A percentile compares a stretch with the other conserved stretches of the same genome.
Evolutionary conservation across 345 rosid species (phyloP).

Genomic region (Hirschfeldia incana): DNA sequence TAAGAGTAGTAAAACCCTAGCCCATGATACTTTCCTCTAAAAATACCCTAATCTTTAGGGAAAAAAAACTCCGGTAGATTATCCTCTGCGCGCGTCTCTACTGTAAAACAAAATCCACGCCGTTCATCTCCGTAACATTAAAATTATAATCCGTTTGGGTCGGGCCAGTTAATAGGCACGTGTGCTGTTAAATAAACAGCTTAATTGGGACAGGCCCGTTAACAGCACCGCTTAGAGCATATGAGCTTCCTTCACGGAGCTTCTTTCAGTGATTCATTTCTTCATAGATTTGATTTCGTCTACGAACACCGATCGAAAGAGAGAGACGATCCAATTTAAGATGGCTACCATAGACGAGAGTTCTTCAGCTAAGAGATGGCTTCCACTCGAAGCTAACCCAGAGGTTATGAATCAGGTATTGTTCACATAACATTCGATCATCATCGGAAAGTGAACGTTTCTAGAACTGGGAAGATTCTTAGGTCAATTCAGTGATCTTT

Average conservation of each 20-base stretch:
- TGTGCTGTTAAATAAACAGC: not conserved
- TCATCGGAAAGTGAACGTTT: slow-evolving; percentile 8
- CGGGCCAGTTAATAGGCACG: not conserved
- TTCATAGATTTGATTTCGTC: not conserved
- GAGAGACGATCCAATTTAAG: slow-evolving; percentile 17
- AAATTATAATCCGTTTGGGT: not conserved
- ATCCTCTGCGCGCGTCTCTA: not conserved
- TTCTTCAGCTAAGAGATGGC: slow-evolving; percentile 81
- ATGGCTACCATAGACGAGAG: slow-evolving; percentile 63
- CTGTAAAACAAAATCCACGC: not conserved
- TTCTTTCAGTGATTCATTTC: slow-evolving; percentile 1
- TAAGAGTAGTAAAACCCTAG: slow-evolving; percentile 28
- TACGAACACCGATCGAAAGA: slow-evolving; percentile 15
- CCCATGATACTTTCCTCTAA: not conserved
- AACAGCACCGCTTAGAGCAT: not conserved
- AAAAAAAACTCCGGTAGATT: not conserved
- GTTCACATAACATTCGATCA: slow-evolving; percentile 3
- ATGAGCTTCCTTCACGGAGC: slow-evolving; percentile 1
- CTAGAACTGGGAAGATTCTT: not conserved
- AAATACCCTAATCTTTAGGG: slow-evolving; percentile 21
- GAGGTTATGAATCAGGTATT: slow-evolving; percentile 96
- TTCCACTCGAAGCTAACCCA: slow-evolving; percentile 98
- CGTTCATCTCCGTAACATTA: not conserved
- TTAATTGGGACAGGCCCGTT: not conserved
- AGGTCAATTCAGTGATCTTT: not conserved